Evolutionary conservation across 495 filamentous ascomycete genomes (phyloP).

Genomic region (Podospora anserina): DNA sequence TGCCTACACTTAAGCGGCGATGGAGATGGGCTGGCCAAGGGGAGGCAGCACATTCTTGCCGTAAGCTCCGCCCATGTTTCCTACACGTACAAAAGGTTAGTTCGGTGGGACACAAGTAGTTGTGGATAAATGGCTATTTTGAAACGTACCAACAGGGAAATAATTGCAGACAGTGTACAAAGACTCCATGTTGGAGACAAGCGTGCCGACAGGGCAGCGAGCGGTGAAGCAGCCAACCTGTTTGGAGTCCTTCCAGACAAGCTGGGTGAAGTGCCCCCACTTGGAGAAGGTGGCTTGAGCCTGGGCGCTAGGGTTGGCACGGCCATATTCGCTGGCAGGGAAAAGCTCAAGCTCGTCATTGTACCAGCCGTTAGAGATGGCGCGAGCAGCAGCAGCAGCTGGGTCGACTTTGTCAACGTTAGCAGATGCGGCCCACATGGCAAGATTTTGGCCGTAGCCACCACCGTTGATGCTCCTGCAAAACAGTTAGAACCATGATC

Average conservation of each 20-base stretch:
- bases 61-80: constrained; percentile 67
- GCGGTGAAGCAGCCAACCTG: constrained; percentile 71
- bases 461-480: constrained; percentile 51
- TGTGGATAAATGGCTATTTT: not conserved
- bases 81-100: constrained; percentile 36
- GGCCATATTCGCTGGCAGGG: constrained; percentile 38
- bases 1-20: not conserved
- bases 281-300: constrained; percentile 60
- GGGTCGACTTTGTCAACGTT: constrained; percentile 30
- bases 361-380: constrained; percentile 79
- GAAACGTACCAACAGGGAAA: constrained; percentile 56
- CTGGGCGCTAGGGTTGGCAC: constrained; percentile 32
- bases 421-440: constrained; percentile 38
- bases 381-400: constrained; percentile 52
- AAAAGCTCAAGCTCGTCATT: constrained; percentile 63
- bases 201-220: constrained; percentile 48
- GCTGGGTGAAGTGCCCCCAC: constrained; percentile 88
- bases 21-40: constrained; percentile 34
- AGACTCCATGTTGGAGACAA: constrained; percentile 34
- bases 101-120: not conserved
- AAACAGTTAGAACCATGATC: constrained; percentile 13
- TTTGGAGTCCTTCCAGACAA: constrained; percentile 75
- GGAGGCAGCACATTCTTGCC: constrained; percentile 59
- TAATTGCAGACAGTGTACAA: constrained; percentile 92
- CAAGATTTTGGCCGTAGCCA: constrained; percentile 86